Percentiles rank a stretch among this genome's conserved stretches.
Conservation (phyloP, 139 green algal genomes). For the Chlamydomonas sp. region DNA sequence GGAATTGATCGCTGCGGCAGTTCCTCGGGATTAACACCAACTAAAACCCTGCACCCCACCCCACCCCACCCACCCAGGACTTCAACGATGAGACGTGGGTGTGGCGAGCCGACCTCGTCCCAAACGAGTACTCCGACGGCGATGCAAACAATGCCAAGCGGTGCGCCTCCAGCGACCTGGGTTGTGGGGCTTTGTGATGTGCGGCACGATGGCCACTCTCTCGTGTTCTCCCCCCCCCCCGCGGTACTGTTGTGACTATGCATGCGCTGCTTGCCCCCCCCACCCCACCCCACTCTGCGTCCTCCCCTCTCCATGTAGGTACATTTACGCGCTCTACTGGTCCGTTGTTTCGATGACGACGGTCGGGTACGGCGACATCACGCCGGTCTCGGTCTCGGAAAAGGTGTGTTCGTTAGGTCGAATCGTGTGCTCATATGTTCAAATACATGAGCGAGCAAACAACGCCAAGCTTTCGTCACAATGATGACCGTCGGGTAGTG, state of each 20-base stretch:
- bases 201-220: neutral
- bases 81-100: slow-evolving; percentile 3
- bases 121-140: neutral
- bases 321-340: slow-evolving; percentile 50
- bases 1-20: too few species aligned
- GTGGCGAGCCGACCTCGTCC: neutral
- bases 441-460: too few species aligned
- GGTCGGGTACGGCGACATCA: slow-evolving; percentile 49
- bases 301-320: slow-evolving; percentile 14
- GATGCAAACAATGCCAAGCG: neutral
- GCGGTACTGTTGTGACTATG: neutral
- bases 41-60: too few species aligned
- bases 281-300: neutral
- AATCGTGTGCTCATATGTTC: too few species aligned
- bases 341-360: slow-evolving; percentile 45
- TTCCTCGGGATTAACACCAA: too few species aligned
- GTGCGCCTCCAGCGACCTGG: neutral
- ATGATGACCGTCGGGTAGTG: too few species aligned
- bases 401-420: too few species aligned
- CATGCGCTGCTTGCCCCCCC: neutral
- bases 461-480: too few species aligned
- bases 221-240: neutral
- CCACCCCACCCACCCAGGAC: too few species aligned
- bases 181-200: neutral
- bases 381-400: slow-evolving; percentile 24